phyloP scores from a whole-genome alignment of 345 rosid species.

The Corchorus olitorius region DNA sequence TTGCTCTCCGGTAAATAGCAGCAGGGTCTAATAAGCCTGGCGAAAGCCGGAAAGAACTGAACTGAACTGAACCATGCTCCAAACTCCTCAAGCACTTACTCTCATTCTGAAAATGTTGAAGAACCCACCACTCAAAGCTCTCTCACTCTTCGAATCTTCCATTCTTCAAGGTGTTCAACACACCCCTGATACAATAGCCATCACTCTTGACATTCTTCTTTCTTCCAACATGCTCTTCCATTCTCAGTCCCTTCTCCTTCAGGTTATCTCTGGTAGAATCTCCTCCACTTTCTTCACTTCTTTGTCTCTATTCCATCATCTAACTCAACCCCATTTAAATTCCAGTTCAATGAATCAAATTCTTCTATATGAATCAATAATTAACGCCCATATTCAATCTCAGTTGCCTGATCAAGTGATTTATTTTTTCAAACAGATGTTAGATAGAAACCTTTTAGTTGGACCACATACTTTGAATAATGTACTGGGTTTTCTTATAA shows the following conservation, averaged over 20 bases:
- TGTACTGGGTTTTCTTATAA: constrained; percentile 43
- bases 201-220: constrained; percentile 46
- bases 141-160: constrained; percentile 45
- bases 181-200: constrained; percentile 50
- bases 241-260: constrained; percentile 54
- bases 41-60: not conserved
- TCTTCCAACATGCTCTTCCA: constrained; percentile 37
- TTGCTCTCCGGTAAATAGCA: not conserved
- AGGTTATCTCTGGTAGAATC: constrained; percentile 48
- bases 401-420: constrained; percentile 43
- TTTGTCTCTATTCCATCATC: constrained; percentile 42
- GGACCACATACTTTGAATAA: constrained; percentile 48
- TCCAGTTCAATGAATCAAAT: constrained; percentile 15
- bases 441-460: constrained; percentile 44
- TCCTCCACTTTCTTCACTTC: constrained; percentile 47
- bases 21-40: not conserved
- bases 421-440: constrained; percentile 51
- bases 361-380: constrained; percentile 51
- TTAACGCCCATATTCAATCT: constrained; percentile 50
- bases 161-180: constrained; percentile 43
- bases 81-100: constrained; percentile 27
- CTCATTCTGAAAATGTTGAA: constrained; percentile 50
- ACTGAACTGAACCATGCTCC: constrained; percentile 26
- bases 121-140: constrained; percentile 52
- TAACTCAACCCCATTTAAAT: constrained; percentile 31